phyloP scores from a whole-genome alignment of 2,329 filamentous ascomycete genomes.

The Colletotrichum acutatum region DNA sequence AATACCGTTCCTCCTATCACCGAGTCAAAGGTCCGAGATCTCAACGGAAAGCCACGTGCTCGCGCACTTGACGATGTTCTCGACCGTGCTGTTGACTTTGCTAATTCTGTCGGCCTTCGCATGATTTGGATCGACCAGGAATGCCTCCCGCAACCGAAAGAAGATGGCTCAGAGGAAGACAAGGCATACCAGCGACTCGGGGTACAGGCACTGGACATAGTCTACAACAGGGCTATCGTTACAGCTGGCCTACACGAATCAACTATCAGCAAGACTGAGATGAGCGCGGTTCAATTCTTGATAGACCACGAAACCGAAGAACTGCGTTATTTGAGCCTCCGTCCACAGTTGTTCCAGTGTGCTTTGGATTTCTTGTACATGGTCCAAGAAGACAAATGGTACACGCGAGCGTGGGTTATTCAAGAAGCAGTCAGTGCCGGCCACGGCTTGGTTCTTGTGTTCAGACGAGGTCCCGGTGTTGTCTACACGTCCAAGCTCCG shows the following conservation, averaged over 20 bases:
- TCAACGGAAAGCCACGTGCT: not conserved
- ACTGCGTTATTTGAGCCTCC: not conserved
- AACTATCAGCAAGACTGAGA: not conserved
- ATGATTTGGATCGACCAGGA: not conserved
- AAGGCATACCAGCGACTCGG: not conserved
- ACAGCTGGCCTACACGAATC: not conserved
- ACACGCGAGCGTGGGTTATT: not conserved
- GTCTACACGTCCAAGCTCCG: not conserved
- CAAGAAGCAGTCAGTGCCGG: not conserved
- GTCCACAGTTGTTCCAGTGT: not conserved
- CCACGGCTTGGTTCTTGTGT: not conserved
- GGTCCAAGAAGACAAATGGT: not conserved
- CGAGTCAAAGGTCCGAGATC: not conserved
- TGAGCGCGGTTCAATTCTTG: not conserved
- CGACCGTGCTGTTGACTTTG: not conserved
- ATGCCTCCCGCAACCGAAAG: not conserved
- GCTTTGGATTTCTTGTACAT: not conserved
- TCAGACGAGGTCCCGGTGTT: not conserved
- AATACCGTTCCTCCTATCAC: not conserved
- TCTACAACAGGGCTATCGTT: not conserved
- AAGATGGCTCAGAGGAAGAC: not conserved
- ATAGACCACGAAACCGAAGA: not conserved
- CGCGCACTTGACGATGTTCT: not conserved
- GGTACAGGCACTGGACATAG: not conserved
- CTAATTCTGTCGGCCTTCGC: not conserved